Evolutionary conservation across 495 filamentous ascomycete species (phyloP).

Genomic region (Talaromyces adpressus): DNA sequence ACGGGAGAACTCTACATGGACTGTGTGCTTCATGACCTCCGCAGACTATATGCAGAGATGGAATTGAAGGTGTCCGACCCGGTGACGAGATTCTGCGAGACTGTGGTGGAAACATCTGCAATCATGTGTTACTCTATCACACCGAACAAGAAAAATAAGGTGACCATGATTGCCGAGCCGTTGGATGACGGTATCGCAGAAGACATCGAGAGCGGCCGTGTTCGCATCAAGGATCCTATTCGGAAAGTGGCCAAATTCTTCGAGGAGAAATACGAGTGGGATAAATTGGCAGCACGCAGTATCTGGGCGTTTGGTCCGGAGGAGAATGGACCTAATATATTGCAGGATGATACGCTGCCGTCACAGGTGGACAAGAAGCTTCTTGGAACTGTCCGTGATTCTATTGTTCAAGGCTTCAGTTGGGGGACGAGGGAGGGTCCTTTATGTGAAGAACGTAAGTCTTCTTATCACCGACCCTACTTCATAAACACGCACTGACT

Average conservation of each 20-base stretch:
- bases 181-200: constrained; percentile 90
- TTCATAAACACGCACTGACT: neutral
- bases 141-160: constrained; percentile 98
- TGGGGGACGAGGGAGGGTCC: constrained; percentile 96
- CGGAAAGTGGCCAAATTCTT: constrained; percentile 94
- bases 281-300: constrained; percentile 84
- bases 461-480: neutral
- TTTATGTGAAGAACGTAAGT: constrained; percentile 95
- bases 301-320: constrained; percentile 99
- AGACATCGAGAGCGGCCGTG: constrained; percentile 86
- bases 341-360: constrained; percentile 93
- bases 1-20: constrained; percentile 99
- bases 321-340: constrained; percentile 89
- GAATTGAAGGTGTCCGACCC: constrained; percentile 98
- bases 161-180: constrained; percentile 96
- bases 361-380: constrained; percentile 85
- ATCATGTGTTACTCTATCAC: constrained; percentile 98
- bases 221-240: constrained; percentile 87
- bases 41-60: constrained; percentile 95
- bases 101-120: constrained; percentile 92
- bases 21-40: constrained; percentile 92
- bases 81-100: constrained; percentile 96
- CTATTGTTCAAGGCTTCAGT: constrained; percentile 87
- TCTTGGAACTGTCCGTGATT: constrained; percentile 80
- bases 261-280: constrained; percentile 96